A percentile compares a stretch with the other conserved stretches of the same genome.
Evolutionary conservation across 768 basidiomycete species (phyloP).

Genomic region (Boletus rex-veris): DNA sequence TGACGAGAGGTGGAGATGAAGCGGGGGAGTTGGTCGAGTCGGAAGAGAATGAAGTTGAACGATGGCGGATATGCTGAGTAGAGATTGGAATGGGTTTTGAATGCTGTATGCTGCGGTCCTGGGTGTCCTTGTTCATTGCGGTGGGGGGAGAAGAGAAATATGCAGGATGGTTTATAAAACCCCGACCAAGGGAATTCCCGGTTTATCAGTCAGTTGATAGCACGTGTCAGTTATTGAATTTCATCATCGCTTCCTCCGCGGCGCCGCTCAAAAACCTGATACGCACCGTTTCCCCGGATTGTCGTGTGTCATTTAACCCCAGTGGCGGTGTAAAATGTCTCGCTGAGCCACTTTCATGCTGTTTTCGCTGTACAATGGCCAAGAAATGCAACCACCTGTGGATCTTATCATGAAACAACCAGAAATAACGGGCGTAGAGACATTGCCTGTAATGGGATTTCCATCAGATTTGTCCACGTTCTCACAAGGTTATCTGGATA

Average conservation of each 20-base stretch:
- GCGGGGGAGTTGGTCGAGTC: slow-evolving; percentile 52
- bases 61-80: slow-evolving; percentile 43
- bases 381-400: no score
- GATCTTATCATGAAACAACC: neutral
- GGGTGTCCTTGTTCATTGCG: slow-evolving; percentile 17
- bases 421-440: slow-evolving; percentile 7
- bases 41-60: slow-evolving; percentile 64
- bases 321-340: neutral
- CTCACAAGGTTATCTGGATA: slow-evolving; percentile 18
- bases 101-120: slow-evolving; percentile 41
- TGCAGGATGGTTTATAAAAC: slow-evolving; percentile 18
- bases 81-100: slow-evolving; percentile 66
- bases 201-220: slow-evolving; percentile 3
- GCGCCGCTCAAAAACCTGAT: slow-evolving; percentile 11
- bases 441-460: neutral
- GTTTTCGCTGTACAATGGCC: no score
- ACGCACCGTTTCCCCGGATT: slow-evolving; percentile 19
- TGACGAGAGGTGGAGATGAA: slow-evolving; percentile 50
- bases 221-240: slow-evolving; percentile 20
- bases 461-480: slow-evolving; percentile 4
- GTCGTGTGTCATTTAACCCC: neutral
- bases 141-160: neutral
- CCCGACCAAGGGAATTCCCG: slow-evolving; percentile 28
- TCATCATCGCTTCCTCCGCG: slow-evolving; percentile 5
- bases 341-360: no score